These are phyloP conservation scores for Hermanozyma aechmeae DNA, from an alignment of 805 yeast genomes.

Conservation along the genomic window DNA sequence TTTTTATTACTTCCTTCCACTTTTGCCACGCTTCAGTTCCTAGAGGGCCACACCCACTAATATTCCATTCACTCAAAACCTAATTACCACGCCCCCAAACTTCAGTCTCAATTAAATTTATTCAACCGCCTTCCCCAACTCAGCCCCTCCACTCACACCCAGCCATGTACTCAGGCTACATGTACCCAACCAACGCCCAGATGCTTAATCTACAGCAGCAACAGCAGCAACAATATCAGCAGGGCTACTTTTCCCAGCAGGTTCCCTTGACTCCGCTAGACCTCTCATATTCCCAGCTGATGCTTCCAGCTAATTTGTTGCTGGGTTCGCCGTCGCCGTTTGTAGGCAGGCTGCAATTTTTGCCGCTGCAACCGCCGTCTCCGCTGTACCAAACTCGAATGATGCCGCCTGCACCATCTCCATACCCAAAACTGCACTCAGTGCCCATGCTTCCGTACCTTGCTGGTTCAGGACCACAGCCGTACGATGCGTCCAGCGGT, in stretches of 20 bases:
- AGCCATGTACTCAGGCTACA: constrained; percentile 3
- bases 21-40: too few species aligned
- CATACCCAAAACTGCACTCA: constrained; percentile 1
- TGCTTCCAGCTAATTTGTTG: constrained; percentile 55
- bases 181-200: neutral
- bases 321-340: constrained; percentile 44
- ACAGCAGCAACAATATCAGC: constrained; percentile 2
- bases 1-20: too few species aligned
- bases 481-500: constrained; percentile 20
- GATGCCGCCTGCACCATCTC: constrained; percentile 5
- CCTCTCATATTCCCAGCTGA: constrained; percentile 51
- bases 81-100: too few species aligned
- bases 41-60: too few species aligned
- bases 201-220: constrained; percentile 1
- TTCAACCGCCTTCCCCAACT: too few species aligned
- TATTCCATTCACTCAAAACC: too few species aligned
- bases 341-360: constrained; percentile 25
- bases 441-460: constrained; percentile 7
- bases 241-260: constrained; percentile 2
- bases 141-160: too few species aligned
- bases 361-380: constrained; percentile 6
- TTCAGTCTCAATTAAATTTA: too few species aligned
- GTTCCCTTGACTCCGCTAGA: constrained; percentile 10
- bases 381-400: too few species aligned
- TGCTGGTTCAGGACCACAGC: constrained; percentile 8